These are phyloP conservation scores for Nasturtium officinale DNA, from an alignment of 345 rosid genomes.

Conservation along the genomic window DNA sequence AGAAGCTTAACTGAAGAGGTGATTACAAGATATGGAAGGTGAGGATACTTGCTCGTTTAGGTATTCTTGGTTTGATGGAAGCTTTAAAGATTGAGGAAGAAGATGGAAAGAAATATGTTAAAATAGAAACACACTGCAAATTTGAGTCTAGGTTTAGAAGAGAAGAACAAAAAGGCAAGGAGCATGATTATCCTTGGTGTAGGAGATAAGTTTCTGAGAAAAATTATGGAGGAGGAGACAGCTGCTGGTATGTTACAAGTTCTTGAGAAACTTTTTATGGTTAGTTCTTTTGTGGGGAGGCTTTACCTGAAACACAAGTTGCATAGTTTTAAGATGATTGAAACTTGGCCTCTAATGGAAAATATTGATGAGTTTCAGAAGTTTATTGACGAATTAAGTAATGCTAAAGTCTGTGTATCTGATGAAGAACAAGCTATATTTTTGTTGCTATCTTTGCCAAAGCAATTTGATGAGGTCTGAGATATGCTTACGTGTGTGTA, in stretches of 20 bases:
- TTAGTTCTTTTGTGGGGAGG: neutral
- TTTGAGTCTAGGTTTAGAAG: neutral
- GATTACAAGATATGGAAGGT: neutral
- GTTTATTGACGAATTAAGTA: neutral
- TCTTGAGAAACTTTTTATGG: neutral
- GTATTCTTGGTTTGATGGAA: neutral
- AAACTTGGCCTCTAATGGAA: neutral
- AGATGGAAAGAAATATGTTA: neutral
- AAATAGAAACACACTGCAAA: neutral
- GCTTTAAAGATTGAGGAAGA: conserved; percentile 12
- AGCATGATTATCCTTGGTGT: neutral
- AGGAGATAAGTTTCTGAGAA: neutral
- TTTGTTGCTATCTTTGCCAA: conserved; percentile 13
- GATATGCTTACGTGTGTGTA: neutral
- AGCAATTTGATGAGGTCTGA: conserved; percentile 2
- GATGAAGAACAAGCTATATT: neutral
- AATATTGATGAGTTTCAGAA: conserved; percentile 23
- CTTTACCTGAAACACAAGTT: neutral
- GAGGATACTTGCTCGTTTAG: neutral
- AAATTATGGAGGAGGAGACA: neutral
- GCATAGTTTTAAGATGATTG: neutral
- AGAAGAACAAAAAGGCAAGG: conserved; percentile 7
- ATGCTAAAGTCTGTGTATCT: neutral
- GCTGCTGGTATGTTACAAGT: conserved; percentile 12
- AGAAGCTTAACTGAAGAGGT: neutral